phyloP scores from a whole-genome alignment of 495 filamentous ascomycete species.

The Trypethelium eluteriae region DNA sequence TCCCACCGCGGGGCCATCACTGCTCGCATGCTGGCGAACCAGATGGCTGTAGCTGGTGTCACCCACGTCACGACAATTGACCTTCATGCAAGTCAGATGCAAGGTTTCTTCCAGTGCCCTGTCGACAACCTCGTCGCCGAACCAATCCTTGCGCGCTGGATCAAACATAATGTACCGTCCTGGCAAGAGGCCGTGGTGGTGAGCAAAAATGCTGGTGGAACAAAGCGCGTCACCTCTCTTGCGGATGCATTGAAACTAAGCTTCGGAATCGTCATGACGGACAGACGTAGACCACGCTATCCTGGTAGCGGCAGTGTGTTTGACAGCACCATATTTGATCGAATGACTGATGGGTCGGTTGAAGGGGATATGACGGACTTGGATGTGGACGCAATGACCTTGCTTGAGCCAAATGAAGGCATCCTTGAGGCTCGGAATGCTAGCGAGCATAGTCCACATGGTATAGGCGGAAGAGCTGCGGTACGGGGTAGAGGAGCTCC shows the following conservation, averaged over 20 bases:
- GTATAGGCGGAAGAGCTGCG: not conserved
- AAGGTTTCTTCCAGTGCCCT: slow-evolving; percentile 96
- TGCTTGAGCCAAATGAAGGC: slow-evolving; percentile 1
- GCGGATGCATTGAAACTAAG: slow-evolving; percentile 94
- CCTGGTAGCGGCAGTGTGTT: slow-evolving; percentile 50
- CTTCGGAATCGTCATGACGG: slow-evolving; percentile 94
- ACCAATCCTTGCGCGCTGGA: slow-evolving; percentile 93
- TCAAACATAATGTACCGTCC: slow-evolving; percentile 71
- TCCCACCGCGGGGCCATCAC: slow-evolving; percentile 94
- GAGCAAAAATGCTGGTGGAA: slow-evolving; percentile 95
- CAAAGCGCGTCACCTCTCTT: slow-evolving; percentile 92
- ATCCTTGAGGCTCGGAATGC: not conserved
- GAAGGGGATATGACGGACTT: slow-evolving; percentile 20
- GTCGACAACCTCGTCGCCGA: slow-evolving; percentile 97
- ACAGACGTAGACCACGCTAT: slow-evolving; percentile 57
- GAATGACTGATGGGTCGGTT: slow-evolving; percentile 31
- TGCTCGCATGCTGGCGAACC: slow-evolving; percentile 91
- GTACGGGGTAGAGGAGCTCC: not conserved
- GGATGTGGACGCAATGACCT: not conserved
- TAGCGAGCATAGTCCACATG: not conserved
- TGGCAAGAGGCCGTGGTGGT: slow-evolving; percentile 94
- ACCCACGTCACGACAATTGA: slow-evolving; percentile 97
- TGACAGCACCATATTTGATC: slow-evolving; percentile 51
- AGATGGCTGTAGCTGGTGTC: slow-evolving; percentile 84
- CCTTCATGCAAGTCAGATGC: slow-evolving; percentile 87